A percentile compares a stretch with the other conserved stretches of the same genome.
These are phyloP conservation scores for Rheum nobile DNA, from an alignment of 148 eudicot genomes.

Conservation along the genomic window DNA sequence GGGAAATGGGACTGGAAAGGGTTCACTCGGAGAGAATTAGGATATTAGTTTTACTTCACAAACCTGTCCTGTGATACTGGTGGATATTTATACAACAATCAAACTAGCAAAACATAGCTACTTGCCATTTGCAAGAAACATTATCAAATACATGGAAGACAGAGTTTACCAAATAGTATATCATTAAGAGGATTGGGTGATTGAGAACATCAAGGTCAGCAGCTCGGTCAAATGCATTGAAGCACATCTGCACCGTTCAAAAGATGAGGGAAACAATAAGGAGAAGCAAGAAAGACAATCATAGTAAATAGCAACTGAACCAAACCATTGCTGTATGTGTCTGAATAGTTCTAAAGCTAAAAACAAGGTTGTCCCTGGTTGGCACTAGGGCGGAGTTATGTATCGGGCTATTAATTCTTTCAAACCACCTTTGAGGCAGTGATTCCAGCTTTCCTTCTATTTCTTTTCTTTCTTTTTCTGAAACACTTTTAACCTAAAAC, in stretches of 20 bases:
- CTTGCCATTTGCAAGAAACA: neutral
- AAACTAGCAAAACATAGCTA: neutral
- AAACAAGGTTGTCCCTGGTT: neutral
- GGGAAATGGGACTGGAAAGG: neutral
- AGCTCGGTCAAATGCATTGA: slow-evolving; percentile 75
- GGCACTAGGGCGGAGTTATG: neutral
- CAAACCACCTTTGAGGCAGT: neutral
- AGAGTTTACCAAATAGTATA: slow-evolving; percentile 67
- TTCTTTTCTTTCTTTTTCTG: no score
- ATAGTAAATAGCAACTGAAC: neutral
- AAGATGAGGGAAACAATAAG: neutral
- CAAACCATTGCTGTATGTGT: neutral
- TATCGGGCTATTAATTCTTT: neutral
- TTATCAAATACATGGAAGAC: neutral
- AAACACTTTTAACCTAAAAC: neutral
- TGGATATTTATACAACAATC: neutral
- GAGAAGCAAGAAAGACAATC: neutral
- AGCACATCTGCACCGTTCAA: slow-evolving; percentile 59
- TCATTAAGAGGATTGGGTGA: slow-evolving; percentile 68
- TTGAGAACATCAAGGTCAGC: slow-evolving; percentile 79
- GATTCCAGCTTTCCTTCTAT: neutral
- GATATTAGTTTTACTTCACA: neutral
- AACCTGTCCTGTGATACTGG: neutral
- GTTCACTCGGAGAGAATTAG: neutral
- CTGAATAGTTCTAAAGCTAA: no score